Evolutionary conservation across 1,139 yeast genomes (phyloP), one percentile per base, ranked within the genome.

Genomic region (Suhomyces coccinellae): DNA sequence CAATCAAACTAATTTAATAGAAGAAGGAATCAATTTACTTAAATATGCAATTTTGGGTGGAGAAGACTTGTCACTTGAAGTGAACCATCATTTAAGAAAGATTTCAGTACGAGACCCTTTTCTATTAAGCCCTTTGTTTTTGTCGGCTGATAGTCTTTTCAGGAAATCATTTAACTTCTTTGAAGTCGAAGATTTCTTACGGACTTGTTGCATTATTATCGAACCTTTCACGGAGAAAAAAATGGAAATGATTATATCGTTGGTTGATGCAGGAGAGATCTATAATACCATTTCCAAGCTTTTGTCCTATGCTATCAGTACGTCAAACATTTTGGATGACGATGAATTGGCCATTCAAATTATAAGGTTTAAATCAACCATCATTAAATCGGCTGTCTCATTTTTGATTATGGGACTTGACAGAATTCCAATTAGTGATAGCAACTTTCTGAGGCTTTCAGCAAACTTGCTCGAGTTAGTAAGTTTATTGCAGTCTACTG

Each of bases 21-120:
- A 47, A 2, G 77, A 71, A 51, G 79, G 79, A 1, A 57, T 74
- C 2, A 62, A 60, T 41, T 55, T 72, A 20, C 60, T 73, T 34
- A 68, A 65, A 37, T 69, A 64, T 54, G 77, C 79, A 2, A 63
- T 74, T 5, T 57, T 69, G 40, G 68, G 66, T 1, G 66, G 67
- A 28, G 78, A 73, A 48, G 67, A 63, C 12, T 51, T 71, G 22
- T 58, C 73, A 0, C 34, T 46, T 2, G 67, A 63, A 33, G 51
- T 68, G 2, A 55, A 52, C 27, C 44, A 41, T 0, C 52, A 61
- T 12, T 51, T 72, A 8, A 55, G 54, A 31, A 57, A 51, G 13
- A 62, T 71, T 6, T 68, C 76, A 0, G 54, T 65, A 7, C 47
- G 59, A 24, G 57, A 69, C 39, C 71, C 73, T 3, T 50, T 53